Evolutionary conservation across 495 filamentous ascomycete species (phyloP).

Genomic region (Xylaria sp.): DNA sequence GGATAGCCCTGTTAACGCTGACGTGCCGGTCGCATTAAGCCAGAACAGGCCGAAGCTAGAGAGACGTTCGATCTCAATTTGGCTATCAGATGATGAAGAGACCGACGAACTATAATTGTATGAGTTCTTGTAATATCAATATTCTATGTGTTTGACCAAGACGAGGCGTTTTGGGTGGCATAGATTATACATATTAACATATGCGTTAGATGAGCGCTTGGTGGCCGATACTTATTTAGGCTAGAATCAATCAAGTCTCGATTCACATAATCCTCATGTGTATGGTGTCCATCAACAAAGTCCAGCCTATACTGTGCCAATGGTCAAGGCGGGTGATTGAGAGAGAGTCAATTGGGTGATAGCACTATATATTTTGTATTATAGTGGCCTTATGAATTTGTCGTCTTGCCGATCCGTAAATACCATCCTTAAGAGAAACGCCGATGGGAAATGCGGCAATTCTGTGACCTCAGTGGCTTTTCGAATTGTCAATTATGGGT

Average conservation of each 20-base stretch:
- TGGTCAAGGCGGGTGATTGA: too few relatives aligned
- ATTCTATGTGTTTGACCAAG: not conserved
- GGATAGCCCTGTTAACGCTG: not conserved
- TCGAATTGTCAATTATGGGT: too few relatives aligned
- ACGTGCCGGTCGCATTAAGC: constrained; percentile 24
- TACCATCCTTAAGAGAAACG: too few relatives aligned
- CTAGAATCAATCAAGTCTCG: not conserved
- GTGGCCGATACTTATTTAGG: not conserved
- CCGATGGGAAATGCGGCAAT: too few relatives aligned
- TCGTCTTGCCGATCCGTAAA: too few relatives aligned
- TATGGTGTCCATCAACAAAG: not conserved
- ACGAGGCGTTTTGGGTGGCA: not conserved
- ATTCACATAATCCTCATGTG: not conserved
- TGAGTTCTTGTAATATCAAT: not conserved
- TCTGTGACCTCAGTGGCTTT: too few relatives aligned
- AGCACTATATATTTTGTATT: not conserved
- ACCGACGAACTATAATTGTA: constrained; percentile 37
- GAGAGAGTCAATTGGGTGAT: not conserved
- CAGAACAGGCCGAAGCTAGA: constrained; percentile 7
- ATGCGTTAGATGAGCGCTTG: not conserved
- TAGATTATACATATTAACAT: not conserved
- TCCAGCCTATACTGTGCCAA: not conserved
- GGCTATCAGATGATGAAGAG: constrained; percentile 38
- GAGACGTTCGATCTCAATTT: constrained; percentile 34
- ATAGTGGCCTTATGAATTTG: too few relatives aligned